These are phyloP conservation scores for Globisporangium nodosum DNA, from an alignment of 352 stramenopile genomes.

Conservation along the genomic window DNA sequence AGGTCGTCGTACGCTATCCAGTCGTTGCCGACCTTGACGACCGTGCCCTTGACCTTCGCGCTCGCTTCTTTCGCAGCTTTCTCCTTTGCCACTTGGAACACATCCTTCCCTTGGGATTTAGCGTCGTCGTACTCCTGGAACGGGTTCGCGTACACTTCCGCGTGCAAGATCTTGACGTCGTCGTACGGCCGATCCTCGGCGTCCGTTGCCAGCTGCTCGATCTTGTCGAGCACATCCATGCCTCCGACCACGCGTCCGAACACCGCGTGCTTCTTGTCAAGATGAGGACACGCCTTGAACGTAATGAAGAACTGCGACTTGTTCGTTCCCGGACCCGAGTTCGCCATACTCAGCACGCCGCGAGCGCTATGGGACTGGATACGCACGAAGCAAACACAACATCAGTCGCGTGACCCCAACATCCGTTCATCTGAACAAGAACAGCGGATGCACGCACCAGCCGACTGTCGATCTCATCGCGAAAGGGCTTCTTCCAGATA, in stretches of 20 bases:
- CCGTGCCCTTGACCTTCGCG: conserved; percentile 49
- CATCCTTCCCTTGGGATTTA: conserved; percentile 45
- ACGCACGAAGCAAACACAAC: neutral
- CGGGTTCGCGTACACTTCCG: conserved; percentile 86
- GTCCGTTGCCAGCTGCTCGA: conserved; percentile 74
- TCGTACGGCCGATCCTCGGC: conserved; percentile 79
- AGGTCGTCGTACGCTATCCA: conserved; percentile 80
- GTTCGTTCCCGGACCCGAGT: conserved; percentile 94
- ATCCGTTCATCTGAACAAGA: too few species aligned
- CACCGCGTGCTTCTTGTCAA: conserved; percentile 98
- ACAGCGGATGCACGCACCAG: conserved; percentile 46
- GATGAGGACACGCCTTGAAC: conserved; percentile 92
- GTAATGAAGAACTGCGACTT: conserved; percentile 99
- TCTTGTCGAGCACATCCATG: conserved; percentile 72
- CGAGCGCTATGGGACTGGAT: conserved; percentile 73
- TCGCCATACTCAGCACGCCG: conserved; percentile 96
- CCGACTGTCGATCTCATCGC: conserved; percentile 96
- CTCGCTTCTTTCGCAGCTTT: conserved; percentile 42
- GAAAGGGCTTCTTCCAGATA: conserved; percentile 92
- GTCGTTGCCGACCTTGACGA: conserved; percentile 72
- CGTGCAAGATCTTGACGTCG: conserved; percentile 72
- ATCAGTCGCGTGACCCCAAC: too few species aligned
- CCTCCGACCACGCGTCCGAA: conserved; percentile 95
- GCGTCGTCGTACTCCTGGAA: conserved; percentile 84
- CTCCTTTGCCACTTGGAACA: conserved; percentile 46